These are phyloP conservation scores for Botrytis deweyae DNA, from an alignment of 2,329 filamentous ascomycete species.

Conservation along the genomic window DNA sequence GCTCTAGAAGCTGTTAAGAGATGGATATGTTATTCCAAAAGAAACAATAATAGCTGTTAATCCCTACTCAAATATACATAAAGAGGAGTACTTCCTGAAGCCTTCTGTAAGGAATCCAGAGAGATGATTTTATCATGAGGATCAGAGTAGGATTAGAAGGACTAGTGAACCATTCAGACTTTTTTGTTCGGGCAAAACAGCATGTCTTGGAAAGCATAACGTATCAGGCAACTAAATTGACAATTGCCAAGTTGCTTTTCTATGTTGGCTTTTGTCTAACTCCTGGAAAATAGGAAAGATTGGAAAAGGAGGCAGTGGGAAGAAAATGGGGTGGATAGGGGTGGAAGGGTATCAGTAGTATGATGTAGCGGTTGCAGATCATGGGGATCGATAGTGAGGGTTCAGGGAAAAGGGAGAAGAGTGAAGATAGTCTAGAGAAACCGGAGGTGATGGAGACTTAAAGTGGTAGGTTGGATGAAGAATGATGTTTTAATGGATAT, in stretches of 20 bases:
- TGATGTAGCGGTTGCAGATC: neutral
- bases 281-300: neutral
- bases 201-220: neutral
- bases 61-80: neutral
- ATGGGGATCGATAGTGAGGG: neutral
- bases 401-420: neutral
- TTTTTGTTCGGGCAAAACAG: neutral
- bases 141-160: too few species aligned
- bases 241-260: neutral
- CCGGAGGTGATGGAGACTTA: accelerated
- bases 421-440: neutral
- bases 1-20: too few species aligned
- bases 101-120: neutral
- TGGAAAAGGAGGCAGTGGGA: neutral
- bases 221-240: neutral
- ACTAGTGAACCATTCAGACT: too few species aligned
- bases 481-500: neutral
- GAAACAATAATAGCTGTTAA: neutral
- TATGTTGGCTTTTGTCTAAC: neutral
- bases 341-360: neutral
- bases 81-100: neutral
- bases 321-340: too few species aligned
- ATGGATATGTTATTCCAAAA: neutral
- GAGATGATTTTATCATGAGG: neutral
- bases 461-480: neutral